Percentiles rank a stretch among this genome's conserved stretches.
Evolutionary conservation across 2,329 filamentous ascomycete genomes (phyloP).

Genomic region (Leptographium lundbergii): DNA sequence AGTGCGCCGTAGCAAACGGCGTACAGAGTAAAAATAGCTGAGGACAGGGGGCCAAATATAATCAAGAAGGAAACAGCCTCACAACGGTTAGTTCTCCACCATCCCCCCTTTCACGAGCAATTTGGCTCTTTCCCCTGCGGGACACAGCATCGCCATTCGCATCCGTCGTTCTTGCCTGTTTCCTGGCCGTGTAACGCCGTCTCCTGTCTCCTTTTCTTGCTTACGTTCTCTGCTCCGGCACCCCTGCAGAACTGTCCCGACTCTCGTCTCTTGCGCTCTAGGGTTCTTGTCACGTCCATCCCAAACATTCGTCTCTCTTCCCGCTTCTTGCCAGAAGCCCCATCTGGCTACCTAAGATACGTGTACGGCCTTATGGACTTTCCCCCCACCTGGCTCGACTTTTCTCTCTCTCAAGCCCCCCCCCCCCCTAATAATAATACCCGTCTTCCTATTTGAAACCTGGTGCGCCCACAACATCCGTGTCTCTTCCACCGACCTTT

Average conservation of each 20-base stretch:
- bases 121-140: not conserved
- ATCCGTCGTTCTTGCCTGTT: not conserved
- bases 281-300: too few relatives aligned
- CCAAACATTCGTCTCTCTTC: not conserved
- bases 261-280: not conserved
- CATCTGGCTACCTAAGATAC: not conserved
- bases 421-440: not conserved
- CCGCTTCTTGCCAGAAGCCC: not conserved
- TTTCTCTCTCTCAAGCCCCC: not conserved
- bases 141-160: conserved; percentile 1
- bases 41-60: not conserved
- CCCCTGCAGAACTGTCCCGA: not conserved
- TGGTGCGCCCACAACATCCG: conserved; percentile 6
- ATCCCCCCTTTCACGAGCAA: not conserved
- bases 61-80: not conserved
- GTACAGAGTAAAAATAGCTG: not conserved
- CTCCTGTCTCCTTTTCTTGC: not conserved
- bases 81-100: not conserved
- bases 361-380: not conserved
- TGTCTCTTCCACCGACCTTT: conserved; percentile 1
- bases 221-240: not conserved
- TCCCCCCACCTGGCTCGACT: not conserved
- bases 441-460: conserved; percentile 12
- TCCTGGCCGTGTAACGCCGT: conserved; percentile 8
- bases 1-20: not conserved